Evolutionary conservation across 495 filamentous ascomycete genomes (phyloP).

Genomic region (Hapsidospora chrysogenum): DNA sequence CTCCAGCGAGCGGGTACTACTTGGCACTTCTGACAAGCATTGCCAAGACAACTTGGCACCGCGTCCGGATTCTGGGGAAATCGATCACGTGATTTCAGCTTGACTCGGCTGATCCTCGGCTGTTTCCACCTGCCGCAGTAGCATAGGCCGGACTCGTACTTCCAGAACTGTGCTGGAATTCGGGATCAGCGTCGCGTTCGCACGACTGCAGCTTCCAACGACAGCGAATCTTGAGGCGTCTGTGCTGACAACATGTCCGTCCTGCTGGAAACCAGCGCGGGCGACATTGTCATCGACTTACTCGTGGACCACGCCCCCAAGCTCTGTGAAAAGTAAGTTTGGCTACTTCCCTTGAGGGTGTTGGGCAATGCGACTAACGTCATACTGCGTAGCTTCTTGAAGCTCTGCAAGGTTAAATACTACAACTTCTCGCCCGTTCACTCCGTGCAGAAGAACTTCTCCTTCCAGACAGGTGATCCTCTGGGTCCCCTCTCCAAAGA

Average conservation of each 20-base stretch:
- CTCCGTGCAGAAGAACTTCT: constrained; percentile 78
- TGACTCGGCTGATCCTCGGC: no score
- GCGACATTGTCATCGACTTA: constrained; percentile 87
- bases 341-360: neutral
- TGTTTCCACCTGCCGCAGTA: no score
- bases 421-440: constrained; percentile 92
- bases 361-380: neutral
- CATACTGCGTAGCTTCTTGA: constrained; percentile 55
- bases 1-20: no score
- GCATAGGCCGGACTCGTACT: no score
- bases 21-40: no score
- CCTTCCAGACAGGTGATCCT: constrained; percentile 89
- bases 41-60: no score
- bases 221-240: no score
- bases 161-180: no score
- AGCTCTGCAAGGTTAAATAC: constrained; percentile 95
- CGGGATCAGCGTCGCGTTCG: no score
- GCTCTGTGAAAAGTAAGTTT: constrained; percentile 75
- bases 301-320: constrained; percentile 73
- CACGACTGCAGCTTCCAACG: no score
- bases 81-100: no score
- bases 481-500: constrained; percentile 65
- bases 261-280: constrained; percentile 75
- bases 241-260: constrained; percentile 54
- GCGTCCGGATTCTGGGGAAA: no score